Conservation (phyloP, 129 eudicot species). For the Chrysanthemum lavandulifolium region DNA sequence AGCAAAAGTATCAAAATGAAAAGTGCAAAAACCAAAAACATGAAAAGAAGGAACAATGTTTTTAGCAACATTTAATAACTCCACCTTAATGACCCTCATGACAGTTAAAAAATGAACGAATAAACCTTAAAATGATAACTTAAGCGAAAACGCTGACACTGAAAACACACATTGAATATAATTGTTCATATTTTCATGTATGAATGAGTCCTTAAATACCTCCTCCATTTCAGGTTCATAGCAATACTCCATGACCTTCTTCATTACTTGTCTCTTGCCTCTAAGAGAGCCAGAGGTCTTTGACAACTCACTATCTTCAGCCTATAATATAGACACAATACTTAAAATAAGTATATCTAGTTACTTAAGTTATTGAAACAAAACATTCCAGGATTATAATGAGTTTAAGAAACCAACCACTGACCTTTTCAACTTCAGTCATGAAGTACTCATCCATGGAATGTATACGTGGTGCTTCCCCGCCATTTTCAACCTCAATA, state of each 20-base stretch:
- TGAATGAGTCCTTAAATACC: constrained; percentile 41
- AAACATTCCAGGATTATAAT: background rate
- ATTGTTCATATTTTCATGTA: background rate
- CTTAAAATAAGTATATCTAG: background rate
- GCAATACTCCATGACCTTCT: constrained; percentile 87
- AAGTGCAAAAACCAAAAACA: background rate
- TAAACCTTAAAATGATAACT: background rate
- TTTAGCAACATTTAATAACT: constrained; percentile 5
- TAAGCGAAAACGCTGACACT: constrained; percentile 4
- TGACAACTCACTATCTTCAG: constrained; percentile 68
- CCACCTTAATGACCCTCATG: constrained; percentile 18
- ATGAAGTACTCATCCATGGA: constrained; percentile 98
- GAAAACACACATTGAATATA: background rate
- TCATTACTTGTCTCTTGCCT: constrained; percentile 65
- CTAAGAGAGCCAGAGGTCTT: constrained; percentile 65
- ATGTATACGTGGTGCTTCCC: constrained; percentile 86
- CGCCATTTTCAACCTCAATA: constrained; percentile 96
- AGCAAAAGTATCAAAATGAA: no score
- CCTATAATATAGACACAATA: constrained; percentile 37
- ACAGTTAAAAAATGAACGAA: background rate
- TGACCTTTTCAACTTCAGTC: constrained; percentile 98
- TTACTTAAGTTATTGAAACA: constrained; percentile 1
- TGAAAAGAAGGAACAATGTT: background rate
- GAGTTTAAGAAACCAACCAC: constrained; percentile 12
- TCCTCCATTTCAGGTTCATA: constrained; percentile 99